phyloP scores from a whole-genome alignment of 192 early-diverging fungal genomes.

The Phycomyces nitens region DNA sequence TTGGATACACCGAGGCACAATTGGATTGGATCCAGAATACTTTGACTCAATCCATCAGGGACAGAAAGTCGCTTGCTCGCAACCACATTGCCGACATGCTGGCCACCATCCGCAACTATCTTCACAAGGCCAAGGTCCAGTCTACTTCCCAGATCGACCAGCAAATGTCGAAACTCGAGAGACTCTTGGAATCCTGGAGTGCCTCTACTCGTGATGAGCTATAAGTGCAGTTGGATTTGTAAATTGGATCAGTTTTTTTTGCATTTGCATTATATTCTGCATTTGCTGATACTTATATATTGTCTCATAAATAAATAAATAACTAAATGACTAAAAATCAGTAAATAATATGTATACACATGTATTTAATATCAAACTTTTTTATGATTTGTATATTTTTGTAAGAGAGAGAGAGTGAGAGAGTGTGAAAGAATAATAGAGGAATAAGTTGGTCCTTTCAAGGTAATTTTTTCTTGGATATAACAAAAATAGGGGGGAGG shows the following conservation, averaged over 20 bases:
- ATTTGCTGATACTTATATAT: background rate
- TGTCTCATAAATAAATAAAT: background rate
- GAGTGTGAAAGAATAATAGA: background rate
- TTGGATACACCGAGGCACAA: constrained; percentile 22
- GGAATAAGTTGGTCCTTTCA: background rate
- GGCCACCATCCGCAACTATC: constrained; percentile 14
- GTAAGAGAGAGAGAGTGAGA: background rate
- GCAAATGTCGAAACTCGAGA: constrained; percentile 12
- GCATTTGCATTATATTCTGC: background rate
- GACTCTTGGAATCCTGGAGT: constrained; percentile 9
- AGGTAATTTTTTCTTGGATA: background rate
- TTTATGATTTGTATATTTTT: too few relatives aligned
- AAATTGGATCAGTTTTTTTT: background rate
- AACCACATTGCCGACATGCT: constrained; percentile 10
- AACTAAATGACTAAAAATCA: background rate
- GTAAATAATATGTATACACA: too few relatives aligned
- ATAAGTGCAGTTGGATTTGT: constrained; percentile 1
- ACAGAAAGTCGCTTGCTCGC: constrained; percentile 9
- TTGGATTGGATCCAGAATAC: constrained; percentile 25
- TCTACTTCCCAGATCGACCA: constrained; percentile 4
- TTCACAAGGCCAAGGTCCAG: constrained; percentile 13
- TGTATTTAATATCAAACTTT: too few relatives aligned
- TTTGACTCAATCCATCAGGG: constrained; percentile 4
- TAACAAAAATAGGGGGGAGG: background rate
- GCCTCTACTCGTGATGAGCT: constrained; percentile 15